These are phyloP conservation scores for Neofusicoccum ribis DNA, from an alignment of 2,329 filamentous ascomycete species.

Conservation along the genomic window DNA sequence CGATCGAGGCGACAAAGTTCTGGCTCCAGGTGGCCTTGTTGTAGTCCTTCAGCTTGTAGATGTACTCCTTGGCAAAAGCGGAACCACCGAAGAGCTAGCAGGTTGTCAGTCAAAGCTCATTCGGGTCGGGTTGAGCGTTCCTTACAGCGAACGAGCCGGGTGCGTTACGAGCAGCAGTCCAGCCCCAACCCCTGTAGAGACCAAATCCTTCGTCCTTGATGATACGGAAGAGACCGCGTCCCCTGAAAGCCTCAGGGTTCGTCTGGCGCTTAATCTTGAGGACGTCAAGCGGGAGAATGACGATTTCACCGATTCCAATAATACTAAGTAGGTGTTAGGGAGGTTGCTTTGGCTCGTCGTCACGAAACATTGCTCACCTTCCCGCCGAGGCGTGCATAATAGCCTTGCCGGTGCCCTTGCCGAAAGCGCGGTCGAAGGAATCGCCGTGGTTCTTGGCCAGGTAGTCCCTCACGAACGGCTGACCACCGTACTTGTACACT, in stretches of 20 bases:
- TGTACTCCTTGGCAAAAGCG: slow-evolving; percentile 94
- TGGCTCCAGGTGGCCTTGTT: slow-evolving; percentile 92
- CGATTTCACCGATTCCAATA: slow-evolving; percentile 96
- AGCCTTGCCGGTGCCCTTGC: slow-evolving; percentile 95
- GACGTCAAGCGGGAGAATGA: slow-evolving; percentile 91
- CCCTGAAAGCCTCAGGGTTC: slow-evolving; percentile 96
- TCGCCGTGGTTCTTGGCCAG: slow-evolving; percentile 75
- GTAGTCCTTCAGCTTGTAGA: slow-evolving; percentile 89
- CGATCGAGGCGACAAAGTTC: slow-evolving; percentile 96
- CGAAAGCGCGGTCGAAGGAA: slow-evolving; percentile 85
- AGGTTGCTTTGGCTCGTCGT: background rate
- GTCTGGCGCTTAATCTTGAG: slow-evolving; percentile 99
- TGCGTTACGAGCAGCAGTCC: slow-evolving; percentile 96
- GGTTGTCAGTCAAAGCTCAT: slow-evolving; percentile 2
- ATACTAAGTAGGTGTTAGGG: slow-evolving; percentile 54
- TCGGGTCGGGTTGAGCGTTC: background rate
- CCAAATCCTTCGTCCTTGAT: slow-evolving; percentile 92
- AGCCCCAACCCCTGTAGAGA: slow-evolving; percentile 92
- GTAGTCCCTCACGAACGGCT: slow-evolving; percentile 92
- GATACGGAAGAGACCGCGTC: slow-evolving; percentile 86
- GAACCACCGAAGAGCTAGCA: slow-evolving; percentile 89
- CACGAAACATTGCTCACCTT: slow-evolving; percentile 55
- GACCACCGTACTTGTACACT: slow-evolving; percentile 98
- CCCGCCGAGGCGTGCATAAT: slow-evolving; percentile 97
- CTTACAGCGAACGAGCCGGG: slow-evolving; percentile 93